A percentile compares a stretch with the other conserved stretches of the same genome.
Conservation (phyloP, 352 stramenopile species). For the Globisporangium yorkense region DNA sequence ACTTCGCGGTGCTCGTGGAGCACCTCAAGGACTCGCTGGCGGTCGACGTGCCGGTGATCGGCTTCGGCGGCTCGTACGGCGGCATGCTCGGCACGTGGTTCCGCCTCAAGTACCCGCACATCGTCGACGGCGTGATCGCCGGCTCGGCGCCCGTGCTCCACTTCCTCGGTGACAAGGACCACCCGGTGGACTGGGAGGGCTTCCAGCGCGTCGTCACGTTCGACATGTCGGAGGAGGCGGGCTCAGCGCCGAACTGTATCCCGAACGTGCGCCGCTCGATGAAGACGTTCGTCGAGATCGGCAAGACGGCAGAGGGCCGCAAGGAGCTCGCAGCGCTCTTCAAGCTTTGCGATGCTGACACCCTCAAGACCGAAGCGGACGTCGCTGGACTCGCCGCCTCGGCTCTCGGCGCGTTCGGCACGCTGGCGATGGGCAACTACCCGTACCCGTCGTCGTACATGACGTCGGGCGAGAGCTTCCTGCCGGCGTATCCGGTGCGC, state of each 20-base stretch:
- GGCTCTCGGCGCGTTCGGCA: no score
- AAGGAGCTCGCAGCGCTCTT: no score
- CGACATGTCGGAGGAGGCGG: conserved; percentile 60
- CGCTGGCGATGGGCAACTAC: conserved; percentile 90
- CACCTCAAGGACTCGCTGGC: conserved; percentile 39
- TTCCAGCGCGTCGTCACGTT: conserved; percentile 51
- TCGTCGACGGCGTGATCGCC: conserved; percentile 88
- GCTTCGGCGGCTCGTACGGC: conserved; percentile 91
- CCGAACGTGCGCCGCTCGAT: conserved; percentile 63
- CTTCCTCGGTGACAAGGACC: conserved; percentile 53
- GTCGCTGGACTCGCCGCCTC: no score
- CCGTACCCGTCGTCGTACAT: conserved; percentile 96
- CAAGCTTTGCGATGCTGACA: no score
- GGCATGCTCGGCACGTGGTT: conserved; percentile 92
- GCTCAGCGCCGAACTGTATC: conserved; percentile 58
- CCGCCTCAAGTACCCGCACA: conserved; percentile 90
- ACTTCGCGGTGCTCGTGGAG: conserved; percentile 76
- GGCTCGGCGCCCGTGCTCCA: conserved; percentile 83
- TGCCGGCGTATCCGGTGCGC: conserved; percentile 89
- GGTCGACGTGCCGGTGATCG: conserved; percentile 68
- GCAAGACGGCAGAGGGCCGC: no score
- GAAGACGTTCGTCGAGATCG: no score
- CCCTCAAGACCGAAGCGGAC: no score
- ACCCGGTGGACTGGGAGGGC: conserved; percentile 34
- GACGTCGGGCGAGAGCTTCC: conserved; percentile 67